Evolutionary conservation across 805 yeast genomes (phyloP), one percentile per base, ranked within the genome.

Genomic region (Cyberlindnera mrakii): DNA sequence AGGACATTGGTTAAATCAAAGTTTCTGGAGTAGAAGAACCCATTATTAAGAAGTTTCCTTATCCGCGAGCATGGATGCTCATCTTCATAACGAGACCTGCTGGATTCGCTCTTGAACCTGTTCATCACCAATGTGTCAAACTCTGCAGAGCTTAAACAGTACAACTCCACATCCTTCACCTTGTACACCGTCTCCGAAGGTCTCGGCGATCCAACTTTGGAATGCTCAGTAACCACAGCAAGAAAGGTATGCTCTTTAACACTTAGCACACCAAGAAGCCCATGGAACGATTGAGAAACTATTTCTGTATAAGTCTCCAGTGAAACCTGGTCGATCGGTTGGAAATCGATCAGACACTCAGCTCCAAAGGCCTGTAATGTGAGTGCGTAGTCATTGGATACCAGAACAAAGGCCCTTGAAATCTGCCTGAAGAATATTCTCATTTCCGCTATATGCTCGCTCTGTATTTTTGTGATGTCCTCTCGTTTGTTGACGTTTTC

Each of bases 1-100:
- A 90, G 64, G 4, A 77, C 71, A 35, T 85, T 82, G 0, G 98
- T 91, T 46, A 93, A 66, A 59, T 93, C 99, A 59, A 88, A 91
- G 61, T 86, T 90, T 25, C 86, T 80, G 20, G 96, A 85, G 64
- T 80, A 93, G 63, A 86, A 90, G 59, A 91, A 93, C 3, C 97
- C 97, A 57, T 82, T 85, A 29, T 80, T 69, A 39, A 91, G 69
- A 34, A 91, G 68, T 59, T 85, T 89, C 47, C 82, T 75, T 33
- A 90, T 60, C 39, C 80, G 82, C 16, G 75, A 75, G 56, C 97
- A 89, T 0, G 98, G 98, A 58, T 89, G 96, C 45, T 76, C 82
- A 35, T 55, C 51, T 4, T 65, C 58, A 23, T 59, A 57, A 39
- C 58, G 65, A n/a, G 62, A 64, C 52, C 44, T 57, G 56, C 42